Percentiles rank a stretch among this genome's conserved stretches.
Evolutionary conservation across 2,329 filamentous ascomycete genomes (phyloP).

Genomic region (Pezicula neosporulosa): DNA sequence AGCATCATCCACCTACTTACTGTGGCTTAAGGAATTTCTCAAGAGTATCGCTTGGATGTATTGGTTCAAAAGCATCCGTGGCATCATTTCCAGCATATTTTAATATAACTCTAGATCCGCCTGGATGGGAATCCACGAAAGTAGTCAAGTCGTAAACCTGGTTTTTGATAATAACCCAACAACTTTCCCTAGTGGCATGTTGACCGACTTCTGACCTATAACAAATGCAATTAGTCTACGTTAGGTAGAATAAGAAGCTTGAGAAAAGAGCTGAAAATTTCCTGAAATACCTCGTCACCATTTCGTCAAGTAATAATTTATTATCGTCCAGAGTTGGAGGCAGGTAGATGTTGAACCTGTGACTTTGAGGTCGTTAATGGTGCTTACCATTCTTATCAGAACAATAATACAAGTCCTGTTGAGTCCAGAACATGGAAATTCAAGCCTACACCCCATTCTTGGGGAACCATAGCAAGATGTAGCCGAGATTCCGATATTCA

Average conservation of each 20-base stretch:
- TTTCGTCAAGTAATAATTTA: background rate
- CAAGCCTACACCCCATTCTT: too few relatives aligned
- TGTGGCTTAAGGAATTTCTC: slow-evolving; percentile 12
- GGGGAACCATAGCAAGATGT: too few relatives aligned
- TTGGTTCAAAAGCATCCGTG: slow-evolving; percentile 36
- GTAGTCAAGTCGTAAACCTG: slow-evolving; percentile 92
- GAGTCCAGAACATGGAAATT: too few relatives aligned
- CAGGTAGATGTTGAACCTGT: background rate
- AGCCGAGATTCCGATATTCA: too few relatives aligned
- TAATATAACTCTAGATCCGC: slow-evolving; percentile 79
- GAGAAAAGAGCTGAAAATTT: background rate
- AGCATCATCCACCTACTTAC: background rate
- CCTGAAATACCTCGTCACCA: background rate
- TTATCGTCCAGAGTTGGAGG: background rate
- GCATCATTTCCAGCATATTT: slow-evolving; percentile 87
- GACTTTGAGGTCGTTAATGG: background rate
- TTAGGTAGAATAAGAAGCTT: background rate
- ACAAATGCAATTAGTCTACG: background rate
- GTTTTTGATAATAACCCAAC: slow-evolving; percentile 7
- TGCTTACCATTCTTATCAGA: background rate
- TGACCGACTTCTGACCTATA: background rate
- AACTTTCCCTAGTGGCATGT: background rate
- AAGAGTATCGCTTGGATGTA: slow-evolving; percentile 27
- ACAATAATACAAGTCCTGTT: too few relatives aligned
- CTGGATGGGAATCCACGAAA: slow-evolving; percentile 84